Evolutionary conservation across 768 basidiomycete genomes (phyloP).

Genomic region (Trametes coccinea): DNA sequence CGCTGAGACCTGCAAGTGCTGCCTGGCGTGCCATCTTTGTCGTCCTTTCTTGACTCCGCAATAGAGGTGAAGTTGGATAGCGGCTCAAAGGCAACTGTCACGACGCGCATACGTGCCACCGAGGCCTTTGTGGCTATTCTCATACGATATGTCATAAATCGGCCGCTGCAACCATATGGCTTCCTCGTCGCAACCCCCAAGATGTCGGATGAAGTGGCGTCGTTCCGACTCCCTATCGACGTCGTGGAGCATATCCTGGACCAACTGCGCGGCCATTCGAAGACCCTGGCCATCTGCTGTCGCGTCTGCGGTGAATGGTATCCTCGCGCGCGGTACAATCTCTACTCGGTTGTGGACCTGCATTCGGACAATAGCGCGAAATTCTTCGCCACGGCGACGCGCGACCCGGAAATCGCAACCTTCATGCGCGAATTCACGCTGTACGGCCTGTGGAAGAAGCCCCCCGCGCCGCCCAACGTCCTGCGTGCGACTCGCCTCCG

Average conservation of each 20-base stretch:
- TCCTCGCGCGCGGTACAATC: slow-evolving; percentile 19
- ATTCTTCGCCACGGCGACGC: slow-evolving; percentile 5
- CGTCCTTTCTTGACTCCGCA: not conserved
- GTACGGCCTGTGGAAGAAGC: not conserved
- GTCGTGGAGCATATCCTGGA: slow-evolving; percentile 25
- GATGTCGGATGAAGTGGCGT: not conserved
- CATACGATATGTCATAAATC: not conserved
- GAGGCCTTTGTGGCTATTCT: not conserved
- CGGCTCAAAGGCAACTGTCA: not conserved
- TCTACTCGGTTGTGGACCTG: slow-evolving; percentile 17
- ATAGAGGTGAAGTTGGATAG: not conserved
- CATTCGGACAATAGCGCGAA: not conserved
- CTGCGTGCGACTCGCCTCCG: not conserved
- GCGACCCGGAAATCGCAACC: slow-evolving; percentile 9
- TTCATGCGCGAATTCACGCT: slow-evolving; percentile 19
- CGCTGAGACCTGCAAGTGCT: too few relatives aligned
- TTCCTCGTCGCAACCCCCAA: not conserved
- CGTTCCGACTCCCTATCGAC: slow-evolving; percentile 20
- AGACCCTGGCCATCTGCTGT: slow-evolving; percentile 20
- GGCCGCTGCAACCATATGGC: not conserved
- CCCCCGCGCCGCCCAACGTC: not conserved
- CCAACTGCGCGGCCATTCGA: slow-evolving; percentile 19
- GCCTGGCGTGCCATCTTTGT: not conserved
- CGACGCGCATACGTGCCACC: not conserved
- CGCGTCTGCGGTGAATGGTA: slow-evolving; percentile 21